These are phyloP conservation scores for Misopates orontium DNA, from an alignment of 257 asterid species.

Conservation along the genomic window DNA sequence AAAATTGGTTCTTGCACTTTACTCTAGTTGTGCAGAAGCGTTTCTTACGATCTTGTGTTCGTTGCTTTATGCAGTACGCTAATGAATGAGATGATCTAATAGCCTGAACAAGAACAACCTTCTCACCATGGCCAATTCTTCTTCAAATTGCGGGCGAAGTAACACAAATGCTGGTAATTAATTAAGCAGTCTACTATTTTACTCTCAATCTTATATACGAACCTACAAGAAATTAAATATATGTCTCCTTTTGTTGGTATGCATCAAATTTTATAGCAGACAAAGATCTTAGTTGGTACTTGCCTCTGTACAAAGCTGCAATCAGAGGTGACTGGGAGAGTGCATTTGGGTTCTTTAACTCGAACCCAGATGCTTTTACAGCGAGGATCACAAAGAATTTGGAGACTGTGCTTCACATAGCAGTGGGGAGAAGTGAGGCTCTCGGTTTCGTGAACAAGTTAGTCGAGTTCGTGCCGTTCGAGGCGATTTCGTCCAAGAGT, in stretches of 20 bases:
- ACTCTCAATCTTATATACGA: not conserved
- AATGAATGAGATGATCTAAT: too few species aligned
- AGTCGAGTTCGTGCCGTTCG: constrained; percentile 28
- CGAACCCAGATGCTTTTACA: constrained; percentile 31
- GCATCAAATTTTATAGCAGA: constrained; percentile 15
- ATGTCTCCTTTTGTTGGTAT: not conserved
- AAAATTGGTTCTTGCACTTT: too few species aligned
- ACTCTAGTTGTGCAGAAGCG: too few species aligned
- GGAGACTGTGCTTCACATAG: constrained; percentile 37
- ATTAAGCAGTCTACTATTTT: not conserved
- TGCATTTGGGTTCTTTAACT: constrained; percentile 29
- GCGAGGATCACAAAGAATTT: constrained; percentile 30
- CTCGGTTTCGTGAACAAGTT: constrained; percentile 28
- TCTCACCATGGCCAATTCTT: constrained; percentile 29
- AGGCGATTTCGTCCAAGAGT: constrained; percentile 29
- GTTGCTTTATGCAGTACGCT: too few species aligned
- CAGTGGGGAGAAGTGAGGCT: constrained; percentile 37
- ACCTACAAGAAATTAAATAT: too few species aligned
- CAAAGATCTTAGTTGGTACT: constrained; percentile 34
- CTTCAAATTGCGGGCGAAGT: constrained; percentile 5
- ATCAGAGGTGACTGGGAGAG: constrained; percentile 38
- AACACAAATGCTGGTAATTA: constrained; percentile 25
- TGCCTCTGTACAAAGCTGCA: constrained; percentile 39
- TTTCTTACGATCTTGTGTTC: too few species aligned
- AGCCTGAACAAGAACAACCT: too few species aligned